Percentiles rank a stretch among this genome's conserved stretches.
phyloP scores from a whole-genome alignment of 306 rosid genomes.

The Pterocarpus macrocarpus region DNA sequence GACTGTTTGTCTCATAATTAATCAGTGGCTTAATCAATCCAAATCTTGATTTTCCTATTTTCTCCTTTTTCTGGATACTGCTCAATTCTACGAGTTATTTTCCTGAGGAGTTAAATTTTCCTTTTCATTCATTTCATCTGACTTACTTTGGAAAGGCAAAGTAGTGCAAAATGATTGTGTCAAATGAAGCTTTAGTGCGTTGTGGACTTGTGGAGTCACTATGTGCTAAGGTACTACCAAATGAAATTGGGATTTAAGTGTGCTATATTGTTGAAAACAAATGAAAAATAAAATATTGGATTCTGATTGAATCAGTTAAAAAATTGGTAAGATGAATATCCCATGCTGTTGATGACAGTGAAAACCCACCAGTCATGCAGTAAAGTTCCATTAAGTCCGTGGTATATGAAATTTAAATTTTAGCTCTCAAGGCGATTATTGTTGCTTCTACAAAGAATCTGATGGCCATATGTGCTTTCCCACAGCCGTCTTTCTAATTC shows the following conservation, averaged over 20 bases:
- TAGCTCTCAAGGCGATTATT: background rate
- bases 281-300: background rate
- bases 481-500: slow-evolving; percentile 5
- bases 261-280: slow-evolving; percentile 18
- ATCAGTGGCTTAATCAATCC: background rate
- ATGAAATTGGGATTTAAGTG: slow-evolving; percentile 35
- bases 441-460: slow-evolving; percentile 26
- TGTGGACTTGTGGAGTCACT: slow-evolving; percentile 1
- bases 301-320: slow-evolving; percentile 21
- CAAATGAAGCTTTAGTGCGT: slow-evolving; percentile 20
- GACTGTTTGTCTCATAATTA: slow-evolving; percentile 2
- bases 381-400: slow-evolving; percentile 3
- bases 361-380: slow-evolving; percentile 11
- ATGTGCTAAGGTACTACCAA: background rate
- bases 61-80: background rate
- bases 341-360: slow-evolving; percentile 28
- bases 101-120: slow-evolving; percentile 1
- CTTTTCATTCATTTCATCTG: slow-evolving; percentile 21
- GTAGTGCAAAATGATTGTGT: slow-evolving; percentile 31
- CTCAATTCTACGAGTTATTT: background rate
- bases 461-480: slow-evolving; percentile 18
- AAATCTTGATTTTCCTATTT: slow-evolving; percentile 2
- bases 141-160: slow-evolving; percentile 1
- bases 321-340: slow-evolving; percentile 5
- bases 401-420: background rate